Conservation (phyloP, 768 basidiomycete species). For the Megacollybia marginata region DNA sequence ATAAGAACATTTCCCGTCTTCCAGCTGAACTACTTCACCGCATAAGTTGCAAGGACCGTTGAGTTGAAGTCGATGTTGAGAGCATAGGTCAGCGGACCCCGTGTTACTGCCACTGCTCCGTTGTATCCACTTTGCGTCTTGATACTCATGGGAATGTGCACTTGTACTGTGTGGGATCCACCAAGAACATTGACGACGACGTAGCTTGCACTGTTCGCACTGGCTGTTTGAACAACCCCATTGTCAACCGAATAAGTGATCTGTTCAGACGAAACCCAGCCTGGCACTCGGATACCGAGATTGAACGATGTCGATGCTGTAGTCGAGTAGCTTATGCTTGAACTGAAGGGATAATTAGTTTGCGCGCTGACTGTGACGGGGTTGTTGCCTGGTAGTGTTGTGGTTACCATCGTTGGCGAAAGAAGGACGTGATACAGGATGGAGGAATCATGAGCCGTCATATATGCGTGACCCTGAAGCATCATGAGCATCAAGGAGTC, state of each 20-base stretch:
- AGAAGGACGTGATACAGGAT: constrained; percentile 29
- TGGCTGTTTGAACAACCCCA: constrained; percentile 9
- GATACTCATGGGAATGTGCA: constrained; percentile 25
- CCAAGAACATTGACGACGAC: constrained; percentile 4
- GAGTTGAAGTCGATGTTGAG: constrained; percentile 27
- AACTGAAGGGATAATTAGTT: constrained; percentile 32
- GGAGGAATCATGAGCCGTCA: constrained; percentile 19
- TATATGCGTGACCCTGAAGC: constrained; percentile 21
- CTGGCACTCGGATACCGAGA: constrained; percentile 30
- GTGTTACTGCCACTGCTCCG: constrained; percentile 27
- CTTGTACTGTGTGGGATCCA: constrained; percentile 22
- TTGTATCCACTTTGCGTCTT: constrained; percentile 25
- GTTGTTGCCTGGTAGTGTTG: constrained; percentile 24
- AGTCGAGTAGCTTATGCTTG: constrained; percentile 27
- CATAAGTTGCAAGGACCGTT: constrained; percentile 6
- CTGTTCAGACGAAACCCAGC: constrained; percentile 24
- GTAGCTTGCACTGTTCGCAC: constrained; percentile 21
- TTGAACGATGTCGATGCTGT: constrained; percentile 23
- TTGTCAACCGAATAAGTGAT: constrained; percentile 29
- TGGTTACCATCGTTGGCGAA: constrained; percentile 28
- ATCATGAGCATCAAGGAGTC: too few relatives aligned
- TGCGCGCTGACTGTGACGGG: constrained; percentile 27
- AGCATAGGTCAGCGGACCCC: constrained; percentile 31
- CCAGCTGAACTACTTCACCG: constrained; percentile 17
- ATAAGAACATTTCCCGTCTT: constrained; percentile 19